Evolutionary conservation across 2,329 filamentous ascomycete genomes (phyloP).

Genomic region (Phyllosticta citribraziliensis): DNA sequence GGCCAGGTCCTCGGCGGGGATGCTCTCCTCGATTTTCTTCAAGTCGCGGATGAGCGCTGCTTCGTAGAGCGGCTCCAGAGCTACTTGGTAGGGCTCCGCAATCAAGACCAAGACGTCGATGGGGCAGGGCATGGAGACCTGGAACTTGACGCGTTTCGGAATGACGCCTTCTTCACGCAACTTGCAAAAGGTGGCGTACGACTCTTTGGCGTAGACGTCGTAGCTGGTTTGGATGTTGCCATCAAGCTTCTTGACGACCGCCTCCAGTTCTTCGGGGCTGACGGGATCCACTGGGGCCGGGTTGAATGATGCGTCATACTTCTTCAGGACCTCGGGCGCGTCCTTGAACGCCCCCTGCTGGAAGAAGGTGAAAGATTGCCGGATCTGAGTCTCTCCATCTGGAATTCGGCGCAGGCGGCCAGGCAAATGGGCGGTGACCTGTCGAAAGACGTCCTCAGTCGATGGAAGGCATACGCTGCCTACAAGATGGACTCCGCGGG

Average conservation of each 20-base stretch:
- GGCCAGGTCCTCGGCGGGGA: conserved; percentile 26
- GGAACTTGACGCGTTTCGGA: conserved; percentile 20
- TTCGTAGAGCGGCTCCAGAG: conserved; percentile 26
- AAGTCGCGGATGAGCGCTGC: conserved; percentile 21
- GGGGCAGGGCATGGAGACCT: conserved; percentile 25
- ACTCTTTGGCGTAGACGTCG: conserved; percentile 23
- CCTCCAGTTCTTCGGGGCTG: conserved; percentile 5
- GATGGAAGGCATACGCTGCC: conserved; percentile 13
- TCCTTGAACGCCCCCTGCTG: conserved; percentile 10
- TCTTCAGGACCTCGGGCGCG: conserved; percentile 5
- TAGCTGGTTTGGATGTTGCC: conserved; percentile 20
- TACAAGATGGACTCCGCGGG: conserved; percentile 14
- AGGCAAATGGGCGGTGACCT: conserved; percentile 6
- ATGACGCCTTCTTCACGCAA: conserved; percentile 23
- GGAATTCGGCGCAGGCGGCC: conserved; percentile 13
- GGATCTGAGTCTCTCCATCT: conserved; percentile 15
- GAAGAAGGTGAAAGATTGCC: conserved; percentile 11
- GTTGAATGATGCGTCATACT: conserved; percentile 1
- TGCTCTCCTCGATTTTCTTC: conserved; percentile 19
- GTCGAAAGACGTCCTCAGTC: conserved; percentile 10
- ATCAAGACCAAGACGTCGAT: conserved; percentile 12
- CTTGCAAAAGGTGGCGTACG: conserved; percentile 22
- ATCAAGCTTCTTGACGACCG: conserved; percentile 8
- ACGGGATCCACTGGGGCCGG: background rate
- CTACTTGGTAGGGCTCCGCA: conserved; percentile 19